phyloP scores from a whole-genome alignment of 2,329 filamentous ascomycete genomes.

The Colletotrichum tanaceti region DNA sequence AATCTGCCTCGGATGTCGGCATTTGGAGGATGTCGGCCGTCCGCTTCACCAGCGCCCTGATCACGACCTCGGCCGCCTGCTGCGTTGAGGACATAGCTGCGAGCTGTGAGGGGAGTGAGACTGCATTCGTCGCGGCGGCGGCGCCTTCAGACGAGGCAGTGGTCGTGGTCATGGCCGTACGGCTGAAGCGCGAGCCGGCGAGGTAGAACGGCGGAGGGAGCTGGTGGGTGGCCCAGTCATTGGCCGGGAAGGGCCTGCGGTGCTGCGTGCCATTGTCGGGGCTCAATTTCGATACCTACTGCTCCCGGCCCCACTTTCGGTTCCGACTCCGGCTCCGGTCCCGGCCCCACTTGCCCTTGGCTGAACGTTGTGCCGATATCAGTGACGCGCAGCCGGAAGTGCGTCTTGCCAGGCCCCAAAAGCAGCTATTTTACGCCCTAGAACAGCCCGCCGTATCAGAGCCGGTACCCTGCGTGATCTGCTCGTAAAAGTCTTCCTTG shows the following conservation, averaged over 20 bases:
- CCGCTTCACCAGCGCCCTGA: constrained; percentile 47
- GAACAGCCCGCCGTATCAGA: constrained; percentile 9
- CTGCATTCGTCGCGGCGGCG: constrained; percentile 15
- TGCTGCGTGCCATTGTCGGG: neutral
- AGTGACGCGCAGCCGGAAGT: constrained; percentile 13
- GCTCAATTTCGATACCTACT: too few species aligned
- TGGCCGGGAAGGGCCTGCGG: constrained; percentile 34
- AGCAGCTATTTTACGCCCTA: constrained; percentile 11
- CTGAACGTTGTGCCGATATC: constrained; percentile 21
- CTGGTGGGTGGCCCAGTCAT: constrained; percentile 50
- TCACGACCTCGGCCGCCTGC: constrained; percentile 50
- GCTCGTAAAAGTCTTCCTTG: constrained; percentile 15
- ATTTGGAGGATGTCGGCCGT: constrained; percentile 15
- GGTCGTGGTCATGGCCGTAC: constrained; percentile 57
- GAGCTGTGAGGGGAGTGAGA: constrained; percentile 44
- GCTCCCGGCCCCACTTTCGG: too few species aligned
- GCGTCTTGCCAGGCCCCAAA: constrained; percentile 8
- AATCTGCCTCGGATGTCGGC: constrained; percentile 40
- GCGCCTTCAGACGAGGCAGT: neutral
- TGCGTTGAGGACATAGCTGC: constrained; percentile 45
- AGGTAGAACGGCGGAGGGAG: constrained; percentile 54
- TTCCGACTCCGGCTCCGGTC: too few species aligned
- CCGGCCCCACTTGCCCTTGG: neutral
- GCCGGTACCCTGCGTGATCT: constrained; percentile 5
- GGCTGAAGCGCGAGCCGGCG: constrained; percentile 64